These are phyloP conservation scores for Ophiosphaerella korrae DNA, from an alignment of 2,329 filamentous ascomycete species.

Conservation along the genomic window DNA sequence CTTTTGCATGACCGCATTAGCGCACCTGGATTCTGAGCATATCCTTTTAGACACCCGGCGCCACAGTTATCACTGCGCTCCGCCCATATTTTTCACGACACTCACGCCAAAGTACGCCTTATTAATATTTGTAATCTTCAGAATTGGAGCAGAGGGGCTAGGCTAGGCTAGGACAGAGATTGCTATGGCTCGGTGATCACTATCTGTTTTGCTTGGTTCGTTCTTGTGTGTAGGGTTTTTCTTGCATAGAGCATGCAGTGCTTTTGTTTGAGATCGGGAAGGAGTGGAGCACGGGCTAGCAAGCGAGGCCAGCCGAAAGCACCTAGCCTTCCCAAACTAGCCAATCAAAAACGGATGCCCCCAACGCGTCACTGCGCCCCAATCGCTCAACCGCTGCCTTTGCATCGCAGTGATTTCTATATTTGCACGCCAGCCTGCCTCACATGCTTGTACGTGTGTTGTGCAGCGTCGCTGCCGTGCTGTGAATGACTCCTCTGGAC, in stretches of 20 bases:
- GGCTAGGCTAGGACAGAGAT: not conserved
- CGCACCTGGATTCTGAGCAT: not conserved
- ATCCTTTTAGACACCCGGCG: constrained; percentile 2
- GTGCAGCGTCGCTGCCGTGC: not conserved
- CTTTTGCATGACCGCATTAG: constrained; percentile 1
- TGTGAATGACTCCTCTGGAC: not conserved
- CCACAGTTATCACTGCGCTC: not conserved
- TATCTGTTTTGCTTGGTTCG: too few relatives aligned
- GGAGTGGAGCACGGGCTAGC: not conserved
- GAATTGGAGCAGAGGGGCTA: not conserved
- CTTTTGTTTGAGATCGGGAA: not conserved
- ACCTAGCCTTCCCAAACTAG: not conserved
- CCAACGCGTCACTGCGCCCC: constrained; percentile 2
- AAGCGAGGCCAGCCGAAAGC: not conserved
- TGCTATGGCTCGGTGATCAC: too few relatives aligned
- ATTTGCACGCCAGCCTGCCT: not conserved
- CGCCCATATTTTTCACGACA: constrained; percentile 2
- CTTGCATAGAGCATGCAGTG: too few relatives aligned
- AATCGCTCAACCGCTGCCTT: not conserved
- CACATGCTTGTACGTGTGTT: not conserved
- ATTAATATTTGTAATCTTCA: constrained; percentile 9
- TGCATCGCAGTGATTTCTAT: not conserved
- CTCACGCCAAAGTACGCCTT: constrained; percentile 4
- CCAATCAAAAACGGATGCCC: constrained; percentile 1
- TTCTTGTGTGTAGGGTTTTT: too few relatives aligned